phyloP scores from a whole-genome alignment of 129 eudicot species.

The Artemisia argyi region DNA sequence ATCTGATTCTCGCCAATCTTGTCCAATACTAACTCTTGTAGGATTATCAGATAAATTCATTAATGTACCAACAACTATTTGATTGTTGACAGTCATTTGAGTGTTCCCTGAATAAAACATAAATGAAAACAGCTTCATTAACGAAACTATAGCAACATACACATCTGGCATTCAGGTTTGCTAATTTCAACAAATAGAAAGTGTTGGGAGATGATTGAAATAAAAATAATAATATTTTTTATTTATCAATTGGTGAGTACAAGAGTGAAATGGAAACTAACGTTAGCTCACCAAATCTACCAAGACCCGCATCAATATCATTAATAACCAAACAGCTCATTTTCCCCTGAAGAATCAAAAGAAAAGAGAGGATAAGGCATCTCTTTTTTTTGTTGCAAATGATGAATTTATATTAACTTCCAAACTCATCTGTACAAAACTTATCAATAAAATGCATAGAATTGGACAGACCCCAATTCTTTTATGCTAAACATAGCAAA shows the following conservation, averaged over 20 bases:
- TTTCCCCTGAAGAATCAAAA: conserved; percentile 72
- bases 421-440: too few relatives aligned
- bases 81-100: conserved; percentile 98
- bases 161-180: conserved; percentile 15
- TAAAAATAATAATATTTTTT: conserved; percentile 14
- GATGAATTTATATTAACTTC: too few relatives aligned
- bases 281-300: conserved; percentile 91
- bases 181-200: conserved; percentile 1
- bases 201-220: conserved; percentile 12
- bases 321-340: conserved; percentile 96
- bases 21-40: conserved; percentile 93
- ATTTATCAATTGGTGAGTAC: conserved; percentile 10
- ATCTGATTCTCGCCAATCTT: conserved; percentile 87
- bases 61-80: conserved; percentile 89
- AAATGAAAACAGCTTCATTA: conserved; percentile 21
- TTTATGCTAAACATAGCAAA: too few relatives aligned
- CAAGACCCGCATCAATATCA: conserved; percentile 98
- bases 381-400: too few relatives aligned
- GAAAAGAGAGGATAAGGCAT: not conserved
- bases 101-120: conserved; percentile 66
- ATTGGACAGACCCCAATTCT: too few relatives aligned
- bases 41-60: conserved; percentile 97
- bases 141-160: not conserved
- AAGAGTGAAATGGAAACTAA: conserved; percentile 39
- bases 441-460: too few relatives aligned